phyloP scores from a whole-genome alignment of 192 early-diverging fungal species.

The Borealophlyctis nickersoniae region DNA sequence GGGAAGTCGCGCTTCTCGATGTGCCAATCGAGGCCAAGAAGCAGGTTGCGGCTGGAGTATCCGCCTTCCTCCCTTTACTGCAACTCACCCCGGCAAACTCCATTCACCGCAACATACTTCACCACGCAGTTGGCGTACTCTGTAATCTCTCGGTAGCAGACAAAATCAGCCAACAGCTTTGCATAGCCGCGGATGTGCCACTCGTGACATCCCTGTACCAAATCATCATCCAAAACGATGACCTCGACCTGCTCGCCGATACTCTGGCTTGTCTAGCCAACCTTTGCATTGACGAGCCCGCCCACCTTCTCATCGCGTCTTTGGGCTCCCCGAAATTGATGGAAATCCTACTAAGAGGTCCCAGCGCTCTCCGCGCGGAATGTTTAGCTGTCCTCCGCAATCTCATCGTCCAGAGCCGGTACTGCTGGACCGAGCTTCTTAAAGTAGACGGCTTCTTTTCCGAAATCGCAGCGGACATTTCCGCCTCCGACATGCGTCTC shows the following conservation, averaged over 20 bases:
- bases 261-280: conserved; percentile 12
- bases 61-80: background rate
- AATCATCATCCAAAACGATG: background rate
- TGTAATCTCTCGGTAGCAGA: conserved; percentile 17
- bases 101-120: background rate
- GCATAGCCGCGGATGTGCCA: background rate
- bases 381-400: conserved; percentile 19
- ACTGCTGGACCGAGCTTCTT: conserved; percentile 12
- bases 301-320: conserved; percentile 16
- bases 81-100: background rate
- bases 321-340: conserved; percentile 15
- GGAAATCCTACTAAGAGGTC: conserved; percentile 5
- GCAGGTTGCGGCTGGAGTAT: background rate
- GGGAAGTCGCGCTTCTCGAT: background rate
- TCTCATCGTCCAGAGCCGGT: conserved; percentile 22
- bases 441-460: conserved; percentile 12
- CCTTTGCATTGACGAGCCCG: conserved; percentile 22
- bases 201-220: conserved; percentile 10
- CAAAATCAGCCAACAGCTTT: conserved; percentile 7
- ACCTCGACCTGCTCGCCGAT: conserved; percentile 2
- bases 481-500: conserved; percentile 1
- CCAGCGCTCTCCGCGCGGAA: background rate
- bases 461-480: conserved; percentile 18
- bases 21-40: background rate
- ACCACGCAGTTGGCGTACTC: conserved; percentile 6